Base-by-base conservation (phyloP, 257 asterid species). In the Ballota nigra region DNA sequence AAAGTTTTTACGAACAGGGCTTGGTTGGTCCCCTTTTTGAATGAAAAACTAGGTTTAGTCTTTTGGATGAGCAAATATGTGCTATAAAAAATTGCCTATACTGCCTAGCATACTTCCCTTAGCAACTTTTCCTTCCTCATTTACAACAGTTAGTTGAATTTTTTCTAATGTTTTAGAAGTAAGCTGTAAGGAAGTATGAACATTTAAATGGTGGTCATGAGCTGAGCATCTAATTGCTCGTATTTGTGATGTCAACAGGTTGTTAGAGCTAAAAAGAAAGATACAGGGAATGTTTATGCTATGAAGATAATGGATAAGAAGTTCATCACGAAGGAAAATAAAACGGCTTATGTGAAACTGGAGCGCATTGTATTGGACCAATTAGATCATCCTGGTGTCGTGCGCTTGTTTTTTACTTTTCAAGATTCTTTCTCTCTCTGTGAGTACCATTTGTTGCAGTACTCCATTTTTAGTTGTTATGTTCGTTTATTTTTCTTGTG, bases 331-430 rank as follows among this genome's bases (percentile, higher is more conserved):
- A 95, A 95, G 88, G 99, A 92, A 85, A 95, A 92, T 74, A 95
- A 95, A 84, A 95, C 97, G 1, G 96, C 99, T 66, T 95, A 95
- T 83, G 99, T 95, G 71, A 92, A 95, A 75, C 81, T 95, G 78
- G 99, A 95, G 81, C 97, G 98, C 58, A 92, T 95, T 47, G 99
- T 92, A n/a, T 87, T 95, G 65, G 99, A 95, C 82, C 99, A 95
- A 76, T 76, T 95, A 69, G 99, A 95, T 80, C 99, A 95, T 81
- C 97, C 98, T 18, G 99, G 99, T 53, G 87, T 95, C 15, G 89
- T 95, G 72, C 82, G 94, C 47, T 76, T 95, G 80, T 95, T 77
- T 67, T 95, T 95, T 28, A 95, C 99, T 29, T 95, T 95, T 86
- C 99, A 95, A 80, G 99, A 95, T 78, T 80, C 88, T 24, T 89